A percentile compares a stretch with the other conserved stretches of the same genome.
These are phyloP conservation scores for Vanderwaltozyma yarrowii DNA, from an alignment of 805 yeast species.

Conservation along the genomic window DNA sequence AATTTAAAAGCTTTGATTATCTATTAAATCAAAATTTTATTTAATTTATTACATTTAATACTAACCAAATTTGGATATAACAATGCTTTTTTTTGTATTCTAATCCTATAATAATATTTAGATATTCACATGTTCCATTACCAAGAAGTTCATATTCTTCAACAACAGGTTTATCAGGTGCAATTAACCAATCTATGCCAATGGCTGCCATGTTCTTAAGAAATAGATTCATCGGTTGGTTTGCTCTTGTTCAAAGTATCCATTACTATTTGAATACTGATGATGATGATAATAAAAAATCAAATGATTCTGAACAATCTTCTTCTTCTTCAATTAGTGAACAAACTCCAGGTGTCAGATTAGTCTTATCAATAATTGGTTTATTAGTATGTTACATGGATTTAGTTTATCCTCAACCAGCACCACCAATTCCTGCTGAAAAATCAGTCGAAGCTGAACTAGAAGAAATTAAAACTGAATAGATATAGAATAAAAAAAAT, in stretches of 20 bases:
- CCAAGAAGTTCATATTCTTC: slow-evolving; percentile 38
- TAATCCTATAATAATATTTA: too few relatives aligned
- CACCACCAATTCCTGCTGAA: not conserved
- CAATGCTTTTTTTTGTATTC: too few relatives aligned
- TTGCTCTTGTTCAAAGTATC: slow-evolving; percentile 41
- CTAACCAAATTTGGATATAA: slow-evolving; percentile 29
- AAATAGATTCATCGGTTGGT: slow-evolving; percentile 36
- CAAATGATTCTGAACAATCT: slow-evolving; percentile 20
- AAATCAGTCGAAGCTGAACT: not conserved
- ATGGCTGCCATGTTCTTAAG: slow-evolving; percentile 62
- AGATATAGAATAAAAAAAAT: too few relatives aligned
- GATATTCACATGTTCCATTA: slow-evolving; percentile 39
- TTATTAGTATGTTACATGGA: slow-evolving; percentile 47
- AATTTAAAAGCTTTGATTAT: not conserved
- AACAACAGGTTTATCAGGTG: slow-evolving; percentile 30
- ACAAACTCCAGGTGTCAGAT: slow-evolving; percentile 35
- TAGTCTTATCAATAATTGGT: slow-evolving; percentile 38
- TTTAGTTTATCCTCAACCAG: slow-evolving; percentile 33
- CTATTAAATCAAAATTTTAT: not conserved
- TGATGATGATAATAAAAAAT: slow-evolving; percentile 24
- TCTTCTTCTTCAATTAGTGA: slow-evolving; percentile 24
- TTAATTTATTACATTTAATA: too few relatives aligned
- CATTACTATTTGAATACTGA: slow-evolving; percentile 26
- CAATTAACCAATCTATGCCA: slow-evolving; percentile 45
- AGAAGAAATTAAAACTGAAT: not conserved